Percentiles rank a stretch among this genome's conserved stretches.
Evolutionary conservation across 164 flowering plant species (phyloP).

Genomic region (Piper longum): DNA sequence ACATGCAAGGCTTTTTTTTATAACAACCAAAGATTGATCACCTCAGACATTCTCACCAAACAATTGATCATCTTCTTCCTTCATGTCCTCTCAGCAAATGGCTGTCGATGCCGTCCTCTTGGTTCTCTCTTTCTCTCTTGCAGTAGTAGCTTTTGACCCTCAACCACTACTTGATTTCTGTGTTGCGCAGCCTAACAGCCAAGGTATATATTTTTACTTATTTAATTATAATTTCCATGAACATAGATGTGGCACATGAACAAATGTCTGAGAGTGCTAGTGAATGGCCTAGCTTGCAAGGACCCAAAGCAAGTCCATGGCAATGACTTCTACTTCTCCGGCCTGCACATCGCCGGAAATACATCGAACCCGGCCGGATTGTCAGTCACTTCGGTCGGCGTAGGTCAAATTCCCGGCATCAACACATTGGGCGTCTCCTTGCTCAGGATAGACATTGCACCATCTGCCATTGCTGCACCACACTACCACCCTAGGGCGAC

Average conservation of each 20-base stretch:
- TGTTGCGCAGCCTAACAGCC: conserved; percentile 6
- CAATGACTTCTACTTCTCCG: conserved; percentile 5
- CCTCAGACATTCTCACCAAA: too few relatives aligned
- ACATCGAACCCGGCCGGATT: background rate
- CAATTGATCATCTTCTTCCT: too few relatives aligned
- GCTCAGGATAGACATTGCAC: background rate
- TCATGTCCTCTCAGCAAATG: too few relatives aligned
- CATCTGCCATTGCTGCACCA: background rate
- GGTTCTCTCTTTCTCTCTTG: conserved; percentile 8
- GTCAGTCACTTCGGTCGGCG: background rate
- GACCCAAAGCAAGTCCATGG: conserved; percentile 6
- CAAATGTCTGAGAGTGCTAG: conserved; percentile 2
- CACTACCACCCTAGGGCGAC: conserved; percentile 2
- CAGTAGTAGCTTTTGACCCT: conserved; percentile 10
- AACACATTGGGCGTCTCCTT: conserved; percentile 5
- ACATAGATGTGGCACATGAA: too few relatives aligned
- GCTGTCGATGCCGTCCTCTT: too few relatives aligned
- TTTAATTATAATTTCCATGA: background rate
- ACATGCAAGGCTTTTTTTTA: too few relatives aligned
- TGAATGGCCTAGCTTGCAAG: conserved; percentile 6
- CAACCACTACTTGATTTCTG: conserved; percentile 20
- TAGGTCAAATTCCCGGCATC: conserved; percentile 1
- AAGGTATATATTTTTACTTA: conserved; percentile 3
- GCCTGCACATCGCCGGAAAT: conserved; percentile 2
- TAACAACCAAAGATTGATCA: too few relatives aligned